A percentile compares a stretch with the other conserved stretches of the same genome.
These are phyloP conservation scores for Phytophthora melonis DNA, from an alignment of 352 stramenopile genomes.

Conservation along the genomic window DNA sequence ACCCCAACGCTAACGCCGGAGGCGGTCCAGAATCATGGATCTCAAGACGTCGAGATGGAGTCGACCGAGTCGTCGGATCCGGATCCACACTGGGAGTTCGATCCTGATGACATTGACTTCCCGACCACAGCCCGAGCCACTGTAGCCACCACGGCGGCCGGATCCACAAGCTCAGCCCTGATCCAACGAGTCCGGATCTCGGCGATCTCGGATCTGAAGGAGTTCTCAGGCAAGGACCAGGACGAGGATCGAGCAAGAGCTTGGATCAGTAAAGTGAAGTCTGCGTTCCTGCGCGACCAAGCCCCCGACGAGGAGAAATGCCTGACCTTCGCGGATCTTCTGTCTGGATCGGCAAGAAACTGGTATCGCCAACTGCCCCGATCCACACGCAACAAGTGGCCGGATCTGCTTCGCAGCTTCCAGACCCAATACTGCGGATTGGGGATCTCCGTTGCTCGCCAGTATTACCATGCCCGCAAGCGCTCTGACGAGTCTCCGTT, in stretches of 20 bases:
- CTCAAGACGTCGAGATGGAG: too few relatives aligned
- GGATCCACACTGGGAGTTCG: not conserved
- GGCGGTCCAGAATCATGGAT: too few relatives aligned
- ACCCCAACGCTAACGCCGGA: not conserved
- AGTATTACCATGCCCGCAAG: not conserved
- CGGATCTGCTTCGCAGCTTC: not conserved
- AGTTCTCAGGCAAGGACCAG: slow-evolving; percentile 7
- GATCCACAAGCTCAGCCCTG: not conserved
- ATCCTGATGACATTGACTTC: slow-evolving; percentile 1
- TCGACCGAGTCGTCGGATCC: too few relatives aligned
- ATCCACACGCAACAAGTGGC: not conserved
- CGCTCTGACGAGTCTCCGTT: not conserved
- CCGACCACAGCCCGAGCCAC: not conserved
- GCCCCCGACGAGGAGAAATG: not conserved
- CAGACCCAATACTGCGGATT: not conserved
- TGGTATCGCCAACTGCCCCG: slow-evolving; percentile 1
- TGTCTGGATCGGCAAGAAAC: slow-evolving; percentile 1
- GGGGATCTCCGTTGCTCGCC: not conserved
- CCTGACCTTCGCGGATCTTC: slow-evolving; percentile 3
- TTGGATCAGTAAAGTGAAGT: slow-evolving; percentile 4
- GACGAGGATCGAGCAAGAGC: not conserved
- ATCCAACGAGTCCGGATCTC: not conserved
- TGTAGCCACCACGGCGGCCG: not conserved
- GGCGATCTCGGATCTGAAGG: slow-evolving; percentile 11
- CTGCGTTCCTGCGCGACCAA: not conserved